phyloP scores from a whole-genome alignment of 495 filamentous ascomycete species.

The Hypomontagnella monticulosa region DNA sequence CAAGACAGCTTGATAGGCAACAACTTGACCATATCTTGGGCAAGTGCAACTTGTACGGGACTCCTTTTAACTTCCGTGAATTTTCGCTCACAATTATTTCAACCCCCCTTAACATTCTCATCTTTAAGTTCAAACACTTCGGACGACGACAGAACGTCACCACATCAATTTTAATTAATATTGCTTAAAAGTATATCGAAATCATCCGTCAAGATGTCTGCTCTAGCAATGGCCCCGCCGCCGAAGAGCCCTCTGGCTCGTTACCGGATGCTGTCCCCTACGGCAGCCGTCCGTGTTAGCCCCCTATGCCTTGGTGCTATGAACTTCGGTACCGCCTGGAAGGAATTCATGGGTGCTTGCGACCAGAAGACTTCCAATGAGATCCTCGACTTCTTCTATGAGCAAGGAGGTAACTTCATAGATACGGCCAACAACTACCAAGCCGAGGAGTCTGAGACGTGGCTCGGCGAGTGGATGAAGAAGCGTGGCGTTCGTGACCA shows the following conservation, averaged over 20 bases:
- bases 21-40: neutral
- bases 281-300: constrained; percentile 65
- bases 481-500: constrained; percentile 51
- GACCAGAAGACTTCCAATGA: constrained; percentile 67
- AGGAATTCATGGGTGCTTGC: constrained; percentile 65
- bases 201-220: constrained; percentile 6
- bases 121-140: too few species aligned
- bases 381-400: constrained; percentile 74
- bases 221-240: constrained; percentile 42
- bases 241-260: constrained; percentile 62
- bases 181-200: neutral
- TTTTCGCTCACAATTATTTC: too few species aligned
- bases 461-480: constrained; percentile 82
- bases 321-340: constrained; percentile 69
- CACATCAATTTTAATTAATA: neutral
- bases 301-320: constrained; percentile 71
- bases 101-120: too few species aligned
- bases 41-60: neutral
- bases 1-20: neutral
- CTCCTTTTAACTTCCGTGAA: neutral
- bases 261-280: constrained; percentile 68
- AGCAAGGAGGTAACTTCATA: constrained; percentile 78
- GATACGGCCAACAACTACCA: constrained; percentile 81
- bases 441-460: constrained; percentile 71
- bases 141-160: too few species aligned